Conservation (phyloP, 441 rosid genomes). For the Gossypium lobatum region DNA sequence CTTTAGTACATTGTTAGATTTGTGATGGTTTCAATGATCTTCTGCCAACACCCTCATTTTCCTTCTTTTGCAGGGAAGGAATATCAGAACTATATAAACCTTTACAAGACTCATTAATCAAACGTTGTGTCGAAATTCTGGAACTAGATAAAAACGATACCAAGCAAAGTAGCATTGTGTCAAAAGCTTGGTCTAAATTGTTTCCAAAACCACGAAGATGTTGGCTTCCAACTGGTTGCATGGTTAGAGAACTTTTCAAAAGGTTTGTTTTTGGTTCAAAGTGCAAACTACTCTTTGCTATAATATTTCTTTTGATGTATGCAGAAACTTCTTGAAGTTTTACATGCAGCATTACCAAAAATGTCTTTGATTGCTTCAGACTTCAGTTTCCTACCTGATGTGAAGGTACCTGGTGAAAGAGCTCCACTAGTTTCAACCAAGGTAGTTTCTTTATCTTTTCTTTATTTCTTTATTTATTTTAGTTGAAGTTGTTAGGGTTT, state of each 20-base stretch:
- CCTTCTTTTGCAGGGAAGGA: constrained; percentile 38
- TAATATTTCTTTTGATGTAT: constrained; percentile 19
- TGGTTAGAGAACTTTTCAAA: constrained; percentile 40
- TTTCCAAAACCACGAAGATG: constrained; percentile 82
- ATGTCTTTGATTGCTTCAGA: constrained; percentile 95
- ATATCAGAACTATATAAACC: constrained; percentile 72
- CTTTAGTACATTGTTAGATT: neutral
- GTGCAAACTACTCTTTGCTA: neutral
- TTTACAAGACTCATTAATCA: constrained; percentile 66
- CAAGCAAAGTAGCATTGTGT: constrained; percentile 19
- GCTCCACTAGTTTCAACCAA: constrained; percentile 92
- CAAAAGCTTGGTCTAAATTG: constrained; percentile 62
- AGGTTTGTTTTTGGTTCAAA: neutral
- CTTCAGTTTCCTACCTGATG: constrained; percentile 93
- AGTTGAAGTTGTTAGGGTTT: neutral
- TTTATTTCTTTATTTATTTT: neutral
- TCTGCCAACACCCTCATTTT: constrained; percentile 16
- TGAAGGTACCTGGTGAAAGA: constrained; percentile 80
- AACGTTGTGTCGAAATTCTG: constrained; percentile 57
- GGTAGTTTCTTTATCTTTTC: constrained; percentile 29
- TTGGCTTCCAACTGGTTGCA: constrained; percentile 95
- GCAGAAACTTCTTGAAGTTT: constrained; percentile 78
- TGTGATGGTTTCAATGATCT: constrained; percentile 13
- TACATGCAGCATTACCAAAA: constrained; percentile 78
- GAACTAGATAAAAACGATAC: constrained; percentile 42